Conservation (phyloP, 1,284 basidiomycete species). For the Pseudomicrostroma phylloplanum region DNA sequence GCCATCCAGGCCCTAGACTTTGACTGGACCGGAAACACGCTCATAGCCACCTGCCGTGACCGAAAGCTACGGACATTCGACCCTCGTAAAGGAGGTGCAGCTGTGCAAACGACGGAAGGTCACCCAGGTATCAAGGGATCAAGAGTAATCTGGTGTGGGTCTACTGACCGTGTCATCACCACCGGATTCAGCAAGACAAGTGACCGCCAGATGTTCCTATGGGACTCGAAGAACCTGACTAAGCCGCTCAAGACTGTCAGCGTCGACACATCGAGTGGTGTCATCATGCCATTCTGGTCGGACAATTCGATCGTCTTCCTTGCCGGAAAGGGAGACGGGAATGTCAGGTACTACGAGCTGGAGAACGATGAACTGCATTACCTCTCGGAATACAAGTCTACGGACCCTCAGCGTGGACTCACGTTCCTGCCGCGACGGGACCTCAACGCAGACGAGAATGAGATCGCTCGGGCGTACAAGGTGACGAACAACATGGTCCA, state of each 20-base stretch:
- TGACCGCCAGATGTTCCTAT: slow-evolving; percentile 74
- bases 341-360: slow-evolving; percentile 73
- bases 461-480: slow-evolving; percentile 94
- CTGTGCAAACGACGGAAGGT: slow-evolving; percentile 74
- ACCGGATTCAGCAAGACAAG: slow-evolving; percentile 91
- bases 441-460: slow-evolving; percentile 80
- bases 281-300: slow-evolving; percentile 94
- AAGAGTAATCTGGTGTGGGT: slow-evolving; percentile 84
- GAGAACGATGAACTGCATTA: slow-evolving; percentile 69
- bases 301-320: slow-evolving; percentile 77
- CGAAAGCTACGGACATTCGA: slow-evolving; percentile 88
- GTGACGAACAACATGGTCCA: slow-evolving; percentile 70
- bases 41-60: slow-evolving; percentile 70
- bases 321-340: slow-evolving; percentile 58
- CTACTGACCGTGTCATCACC: slow-evolving; percentile 76
- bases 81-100: slow-evolving; percentile 68
- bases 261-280: slow-evolving; percentile 60
- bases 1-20: slow-evolving; percentile 81
- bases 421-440: slow-evolving; percentile 87
- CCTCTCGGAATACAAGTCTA: slow-evolving; percentile 74
- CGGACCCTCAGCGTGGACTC: slow-evolving; percentile 89
- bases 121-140: slow-evolving; percentile 92
- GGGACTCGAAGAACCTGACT: slow-evolving; percentile 37
- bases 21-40: slow-evolving; percentile 70
- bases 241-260: slow-evolving; percentile 30